Percentiles rank a stretch among this genome's conserved stretches.
Evolutionary conservation across 83 land plant species (phyloP).

Genomic region (Thuja plicata): DNA sequence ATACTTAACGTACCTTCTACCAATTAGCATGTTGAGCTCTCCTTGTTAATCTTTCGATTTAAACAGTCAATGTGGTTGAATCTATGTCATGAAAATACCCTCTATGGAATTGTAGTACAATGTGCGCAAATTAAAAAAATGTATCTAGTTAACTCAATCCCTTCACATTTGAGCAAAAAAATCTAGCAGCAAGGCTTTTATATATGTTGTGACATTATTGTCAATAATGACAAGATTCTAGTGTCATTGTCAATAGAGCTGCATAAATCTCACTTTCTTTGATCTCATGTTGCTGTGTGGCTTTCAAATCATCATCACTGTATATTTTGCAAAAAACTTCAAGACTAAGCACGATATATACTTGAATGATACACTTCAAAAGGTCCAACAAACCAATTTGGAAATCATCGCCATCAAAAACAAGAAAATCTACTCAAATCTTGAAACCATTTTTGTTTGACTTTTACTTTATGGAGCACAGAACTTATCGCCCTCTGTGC

Average conservation of each 20-base stretch:
- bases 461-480: not conserved
- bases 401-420: too few species aligned
- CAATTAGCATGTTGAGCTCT: not conserved
- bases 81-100: not conserved
- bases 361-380: too few species aligned
- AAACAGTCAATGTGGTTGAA: not conserved
- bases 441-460: not conserved
- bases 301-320: not conserved
- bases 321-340: too few species aligned
- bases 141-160: not conserved
- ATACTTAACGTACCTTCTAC: not conserved
- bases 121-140: not conserved
- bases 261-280: not conserved
- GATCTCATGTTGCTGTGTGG: not conserved
- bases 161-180: not conserved
- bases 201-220: not conserved
- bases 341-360: too few species aligned
- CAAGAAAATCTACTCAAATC: too few species aligned
- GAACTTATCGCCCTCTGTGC: not conserved
- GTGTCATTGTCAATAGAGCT: too few species aligned
- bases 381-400: too few species aligned
- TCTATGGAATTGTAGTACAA: not conserved
- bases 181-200: not conserved
- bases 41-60: not conserved
- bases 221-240: too few species aligned